Evolutionary conservation across 1,284 basidiomycete species (phyloP), one percentile per base, ranked within the genome.

Genomic region (Apiotrichum laibachii): DNA sequence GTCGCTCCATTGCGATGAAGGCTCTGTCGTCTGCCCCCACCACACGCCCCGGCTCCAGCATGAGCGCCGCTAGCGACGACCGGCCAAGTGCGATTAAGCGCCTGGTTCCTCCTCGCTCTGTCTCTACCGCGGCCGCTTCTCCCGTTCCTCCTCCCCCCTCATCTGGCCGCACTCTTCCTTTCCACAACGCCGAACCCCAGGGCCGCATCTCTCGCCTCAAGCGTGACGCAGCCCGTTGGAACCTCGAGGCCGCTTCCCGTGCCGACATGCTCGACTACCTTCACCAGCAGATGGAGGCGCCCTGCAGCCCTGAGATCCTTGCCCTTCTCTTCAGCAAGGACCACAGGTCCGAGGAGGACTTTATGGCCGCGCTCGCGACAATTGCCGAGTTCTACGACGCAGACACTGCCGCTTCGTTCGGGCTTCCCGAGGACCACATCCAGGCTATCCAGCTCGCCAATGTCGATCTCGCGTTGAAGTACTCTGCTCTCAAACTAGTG

Each of bases 291-390:
- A 96, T 97, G 89, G 92, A 96, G 67, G 83, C 86, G 1, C 84
- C 90, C 69, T 82, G 85, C 15, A 88, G 88, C 13, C 86, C 87
- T 59, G 88, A 92, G 8, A 79, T 98, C 5, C 76, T 89, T n/a
- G 79, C 83, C 7, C 85, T 86, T 40, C 82, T 99, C 47, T 99
- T 99, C 81, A 96, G 93, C 72, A 91, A 90, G 65, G 95, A 97
- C 72, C 95, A 99, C 76, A 90, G 89, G 66, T 91, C 93, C 2
- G 88, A 99, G 66, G 94, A 93, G 70, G 96, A 99, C 73, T 88
- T 89, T 69, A 84, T 97, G 59, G 81, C 84, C 26, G 96, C 89
- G 0, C 79, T 99, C 53, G 81, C 83, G 1, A 82, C 82, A 53
- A 81, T 95, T 47, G 82, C 86, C 62, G 88, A 94, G 34, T 87